Evolutionary conservation across 805 yeast genomes (phyloP).

Genomic region (Clavispora asparagi): DNA sequence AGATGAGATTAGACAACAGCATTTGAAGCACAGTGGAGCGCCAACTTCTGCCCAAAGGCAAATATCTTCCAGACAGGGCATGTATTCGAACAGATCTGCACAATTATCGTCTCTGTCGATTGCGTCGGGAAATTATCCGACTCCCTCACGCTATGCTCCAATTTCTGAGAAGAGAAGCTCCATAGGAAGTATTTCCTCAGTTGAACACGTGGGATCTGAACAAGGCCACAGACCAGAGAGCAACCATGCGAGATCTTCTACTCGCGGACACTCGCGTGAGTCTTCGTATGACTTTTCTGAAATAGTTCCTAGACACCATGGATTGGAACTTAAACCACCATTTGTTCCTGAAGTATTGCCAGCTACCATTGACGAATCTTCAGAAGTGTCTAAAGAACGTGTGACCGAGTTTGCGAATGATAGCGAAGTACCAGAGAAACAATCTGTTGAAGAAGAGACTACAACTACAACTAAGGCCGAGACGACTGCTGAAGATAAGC

Average conservation of each 20-base stretch:
- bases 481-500: neutral
- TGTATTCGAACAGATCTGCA: slow-evolving; percentile 8
- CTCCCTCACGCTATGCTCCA: neutral
- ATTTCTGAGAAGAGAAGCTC: neutral
- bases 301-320: neutral
- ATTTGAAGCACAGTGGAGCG: neutral
- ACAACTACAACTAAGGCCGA: neutral
- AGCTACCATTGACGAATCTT: neutral
- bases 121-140: slow-evolving; percentile 7
- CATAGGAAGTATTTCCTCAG: neutral
- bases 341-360: neutral
- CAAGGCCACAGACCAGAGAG: neutral
- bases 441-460: neutral
- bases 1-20: neutral
- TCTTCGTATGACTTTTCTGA: neutral
- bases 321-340: neutral
- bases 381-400: neutral
- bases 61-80: neutral
- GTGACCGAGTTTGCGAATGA: neutral
- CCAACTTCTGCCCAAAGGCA: neutral
- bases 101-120: slow-evolving; percentile 18
- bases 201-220: neutral
- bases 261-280: neutral
- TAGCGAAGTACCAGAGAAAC: neutral
- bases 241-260: neutral